Evolutionary conservation across 164 flowering plant genomes (phyloP).

Genomic region (Tinospora cordifolia): DNA sequence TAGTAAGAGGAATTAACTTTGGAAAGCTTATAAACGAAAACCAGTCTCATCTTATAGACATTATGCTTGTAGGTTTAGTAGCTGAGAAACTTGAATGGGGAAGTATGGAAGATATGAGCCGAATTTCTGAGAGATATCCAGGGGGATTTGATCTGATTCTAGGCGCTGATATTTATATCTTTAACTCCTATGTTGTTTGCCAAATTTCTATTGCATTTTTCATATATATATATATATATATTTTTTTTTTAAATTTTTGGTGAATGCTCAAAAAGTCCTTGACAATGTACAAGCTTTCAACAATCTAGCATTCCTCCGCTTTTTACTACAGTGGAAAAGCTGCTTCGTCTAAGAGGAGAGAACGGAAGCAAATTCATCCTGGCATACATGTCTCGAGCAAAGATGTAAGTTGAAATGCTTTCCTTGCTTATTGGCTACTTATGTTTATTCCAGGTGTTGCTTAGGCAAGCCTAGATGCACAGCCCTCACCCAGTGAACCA

Average conservation of each 20-base stretch:
- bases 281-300: slow-evolving; percentile 68
- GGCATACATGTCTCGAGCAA: slow-evolving; percentile 77
- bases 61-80: slow-evolving; percentile 34
- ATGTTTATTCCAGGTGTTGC: too few relatives aligned
- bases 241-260: neutral
- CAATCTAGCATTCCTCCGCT: slow-evolving; percentile 73
- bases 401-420: slow-evolving; percentile 40
- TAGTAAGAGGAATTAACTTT: slow-evolving; percentile 37
- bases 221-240: too few relatives aligned
- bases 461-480: too few relatives aligned
- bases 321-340: slow-evolving; percentile 59
- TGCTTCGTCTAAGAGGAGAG: slow-evolving; percentile 35
- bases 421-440: neutral
- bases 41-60: slow-evolving; percentile 4
- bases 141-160: slow-evolving; percentile 85
- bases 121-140: slow-evolving; percentile 40
- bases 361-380: slow-evolving; percentile 64
- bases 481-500: too few relatives aligned
- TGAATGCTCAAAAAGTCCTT: slow-evolving; percentile 31
- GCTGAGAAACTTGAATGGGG: slow-evolving; percentile 95
- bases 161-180: slow-evolving; percentile 99
- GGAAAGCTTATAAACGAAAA: slow-evolving; percentile 3
- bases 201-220: neutral
- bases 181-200: slow-evolving; percentile 7
- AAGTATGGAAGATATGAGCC: slow-evolving; percentile 43